A percentile compares a stretch with the other conserved stretches of the same genome.
phyloP scores from a whole-genome alignment of 73 alveolate genomes.

The Blepharisma japonicum region DNA sequence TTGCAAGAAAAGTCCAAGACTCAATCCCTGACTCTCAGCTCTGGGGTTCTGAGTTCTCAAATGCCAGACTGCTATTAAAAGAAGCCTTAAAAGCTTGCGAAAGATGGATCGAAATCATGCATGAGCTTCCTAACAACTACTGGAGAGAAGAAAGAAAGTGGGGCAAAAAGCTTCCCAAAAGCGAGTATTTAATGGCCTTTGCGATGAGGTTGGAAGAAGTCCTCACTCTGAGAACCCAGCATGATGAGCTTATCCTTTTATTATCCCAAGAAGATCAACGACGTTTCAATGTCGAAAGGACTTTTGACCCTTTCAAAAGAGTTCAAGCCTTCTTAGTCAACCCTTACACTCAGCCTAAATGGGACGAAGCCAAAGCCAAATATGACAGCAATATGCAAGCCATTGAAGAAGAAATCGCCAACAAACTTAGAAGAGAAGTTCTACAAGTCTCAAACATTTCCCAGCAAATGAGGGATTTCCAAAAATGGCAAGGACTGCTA shows the following conservation, averaged over 20 bases:
- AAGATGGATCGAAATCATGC: slow-evolving; percentile 54
- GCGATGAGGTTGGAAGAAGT: slow-evolving; percentile 52
- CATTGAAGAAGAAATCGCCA: slow-evolving; percentile 57
- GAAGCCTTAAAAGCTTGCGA: slow-evolving; percentile 61
- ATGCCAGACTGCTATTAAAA: slow-evolving; percentile 58
- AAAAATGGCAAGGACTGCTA: slow-evolving; percentile 84
- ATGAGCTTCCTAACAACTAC: slow-evolving; percentile 39
- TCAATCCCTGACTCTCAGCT: slow-evolving; percentile 48
- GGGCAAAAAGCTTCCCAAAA: slow-evolving; percentile 46
- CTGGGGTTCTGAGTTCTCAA: slow-evolving; percentile 56
- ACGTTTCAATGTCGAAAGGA: slow-evolving; percentile 48
- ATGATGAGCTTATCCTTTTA: slow-evolving; percentile 65
- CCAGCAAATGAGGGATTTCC: slow-evolving; percentile 71
- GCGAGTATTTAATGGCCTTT: slow-evolving; percentile 44
- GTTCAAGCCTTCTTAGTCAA: slow-evolving; percentile 60
- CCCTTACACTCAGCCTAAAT: slow-evolving; percentile 41
- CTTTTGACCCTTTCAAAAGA: slow-evolving; percentile 66
- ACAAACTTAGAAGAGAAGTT: slow-evolving; percentile 57
- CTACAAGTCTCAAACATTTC: slow-evolving; percentile 12
- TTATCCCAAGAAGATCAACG: slow-evolving; percentile 64
- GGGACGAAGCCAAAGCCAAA: slow-evolving; percentile 58
- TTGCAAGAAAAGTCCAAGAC: slow-evolving; percentile 53
- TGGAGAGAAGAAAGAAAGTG: slow-evolving; percentile 49
- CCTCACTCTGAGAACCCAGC: slow-evolving; percentile 58
- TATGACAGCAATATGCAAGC: slow-evolving; percentile 53